Percentiles rank a stretch among this genome's conserved stretches.
These are phyloP conservation scores for Suillus paluster DNA, from an alignment of 768 basidiomycete species.

Conservation along the genomic window DNA sequence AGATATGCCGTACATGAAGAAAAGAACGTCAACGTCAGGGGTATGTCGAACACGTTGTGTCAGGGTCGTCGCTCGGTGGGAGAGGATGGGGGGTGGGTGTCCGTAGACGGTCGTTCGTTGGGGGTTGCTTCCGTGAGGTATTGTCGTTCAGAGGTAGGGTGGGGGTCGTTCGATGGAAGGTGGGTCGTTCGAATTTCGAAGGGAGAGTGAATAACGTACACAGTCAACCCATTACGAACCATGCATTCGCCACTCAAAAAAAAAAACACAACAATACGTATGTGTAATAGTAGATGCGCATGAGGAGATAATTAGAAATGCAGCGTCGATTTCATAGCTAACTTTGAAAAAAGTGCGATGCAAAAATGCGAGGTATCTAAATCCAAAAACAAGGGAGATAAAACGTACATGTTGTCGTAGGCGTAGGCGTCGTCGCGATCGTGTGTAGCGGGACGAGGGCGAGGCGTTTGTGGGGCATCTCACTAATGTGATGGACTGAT, in stretches of 20 bases:
- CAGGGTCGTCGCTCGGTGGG: background rate
- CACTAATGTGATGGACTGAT: background rate
- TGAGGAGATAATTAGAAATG: conserved; percentile 14
- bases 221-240: no score
- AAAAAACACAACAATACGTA: no score
- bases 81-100: conserved; percentile 13
- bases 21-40: background rate
- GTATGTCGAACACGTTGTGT: background rate
- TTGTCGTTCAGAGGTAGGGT: no score
- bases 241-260: no score
- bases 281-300: conserved; percentile 14
- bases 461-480: background rate
- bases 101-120: no score
- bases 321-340: conserved; percentile 10
- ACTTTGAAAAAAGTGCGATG: conserved; percentile 8
- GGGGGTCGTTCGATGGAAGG: no score
- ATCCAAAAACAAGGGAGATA: background rate
- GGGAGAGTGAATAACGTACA: no score
- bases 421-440: background rate
- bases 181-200: no score
- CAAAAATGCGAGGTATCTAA: conserved; percentile 5
- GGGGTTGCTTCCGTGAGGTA: no score
- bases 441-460: background rate
- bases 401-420: conserved; percentile 2
- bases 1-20: background rate